Evolutionary conservation across 306 rosid genomes (phyloP).

Genomic region (Lablab purpureus): DNA sequence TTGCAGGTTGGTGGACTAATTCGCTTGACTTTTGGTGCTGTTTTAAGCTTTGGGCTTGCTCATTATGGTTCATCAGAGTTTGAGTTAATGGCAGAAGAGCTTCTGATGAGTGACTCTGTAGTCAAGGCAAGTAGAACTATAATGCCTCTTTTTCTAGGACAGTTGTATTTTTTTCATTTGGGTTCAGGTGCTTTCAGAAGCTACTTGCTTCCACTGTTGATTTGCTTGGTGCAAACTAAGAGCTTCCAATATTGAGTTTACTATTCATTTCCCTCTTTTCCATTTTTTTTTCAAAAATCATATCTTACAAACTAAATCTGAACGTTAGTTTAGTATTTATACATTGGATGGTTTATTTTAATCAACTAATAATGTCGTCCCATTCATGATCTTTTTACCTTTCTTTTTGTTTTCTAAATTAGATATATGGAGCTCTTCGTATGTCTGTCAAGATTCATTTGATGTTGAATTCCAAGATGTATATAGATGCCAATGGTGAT

Average conservation of each 20-base stretch:
- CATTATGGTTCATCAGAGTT: constrained; percentile 90
- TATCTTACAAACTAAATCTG: constrained; percentile 35
- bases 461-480: constrained; percentile 91
- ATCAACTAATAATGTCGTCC: constrained; percentile 27
- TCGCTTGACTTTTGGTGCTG: constrained; percentile 73
- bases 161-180: constrained; percentile 9
- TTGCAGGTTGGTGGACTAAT: constrained; percentile 90
- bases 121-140: constrained; percentile 73
- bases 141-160: constrained; percentile 6
- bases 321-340: constrained; percentile 10
- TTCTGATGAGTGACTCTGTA: constrained; percentile 93
- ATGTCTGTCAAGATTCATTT: constrained; percentile 94
- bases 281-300: constrained; percentile 17
- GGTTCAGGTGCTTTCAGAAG: constrained; percentile 1
- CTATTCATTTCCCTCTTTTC: not conserved
- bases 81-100: constrained; percentile 99
- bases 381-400: constrained; percentile 5
- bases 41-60: constrained; percentile 92
- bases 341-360: constrained; percentile 21
- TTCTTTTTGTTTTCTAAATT: constrained; percentile 31
- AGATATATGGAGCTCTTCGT: constrained; percentile 97
- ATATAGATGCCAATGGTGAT: constrained; percentile 78
- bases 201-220: constrained; percentile 27
- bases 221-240: constrained; percentile 23
- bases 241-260: not conserved